Percentiles rank a stretch among this genome's conserved stretches.
These are phyloP conservation scores for Meripilus lineatus DNA, from an alignment of 1,284 basidiomycete genomes.

Conservation along the genomic window DNA sequence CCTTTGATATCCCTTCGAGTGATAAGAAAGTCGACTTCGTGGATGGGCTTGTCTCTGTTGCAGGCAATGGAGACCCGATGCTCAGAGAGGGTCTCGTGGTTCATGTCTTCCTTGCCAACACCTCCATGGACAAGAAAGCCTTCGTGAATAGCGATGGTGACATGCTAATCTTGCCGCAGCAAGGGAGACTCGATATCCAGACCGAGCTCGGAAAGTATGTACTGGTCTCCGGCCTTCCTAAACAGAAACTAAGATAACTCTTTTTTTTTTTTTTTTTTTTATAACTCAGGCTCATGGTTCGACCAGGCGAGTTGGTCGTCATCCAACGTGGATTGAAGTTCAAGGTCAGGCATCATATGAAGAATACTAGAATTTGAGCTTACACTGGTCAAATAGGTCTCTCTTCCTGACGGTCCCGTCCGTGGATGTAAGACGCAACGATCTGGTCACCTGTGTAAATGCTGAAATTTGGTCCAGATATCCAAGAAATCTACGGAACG, in stretches of 20 bases:
- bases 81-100: conserved; percentile 56
- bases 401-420: conserved; percentile 39
- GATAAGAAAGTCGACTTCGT: conserved; percentile 50
- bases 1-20: conserved; percentile 50
- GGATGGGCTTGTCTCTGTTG: conserved; percentile 58
- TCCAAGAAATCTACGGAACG: conserved; percentile 53
- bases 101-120: conserved; percentile 58
- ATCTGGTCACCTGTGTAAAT: not conserved
- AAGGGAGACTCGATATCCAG: conserved; percentile 62
- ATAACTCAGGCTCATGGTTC: conserved; percentile 44
- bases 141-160: conserved; percentile 70
- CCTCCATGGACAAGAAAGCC: conserved; percentile 59
- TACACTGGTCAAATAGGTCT: conserved; percentile 26
- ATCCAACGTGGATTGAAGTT: conserved; percentile 63
- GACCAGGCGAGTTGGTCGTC: conserved; percentile 56
- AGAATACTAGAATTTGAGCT: conserved; percentile 1
- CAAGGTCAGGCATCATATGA: conserved; percentile 34
- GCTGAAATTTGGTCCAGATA: conserved; percentile 8
- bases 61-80: conserved; percentile 61
- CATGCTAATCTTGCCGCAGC: conserved; percentile 63
- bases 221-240: conserved; percentile 2
- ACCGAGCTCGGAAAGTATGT: conserved; percentile 64
- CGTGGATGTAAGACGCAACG: conserved; percentile 24
- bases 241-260: not conserved
- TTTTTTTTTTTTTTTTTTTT: too few relatives aligned